Conservation (phyloP, 495 filamentous ascomycete species). For the Aspergillus cavernicola region DNA sequence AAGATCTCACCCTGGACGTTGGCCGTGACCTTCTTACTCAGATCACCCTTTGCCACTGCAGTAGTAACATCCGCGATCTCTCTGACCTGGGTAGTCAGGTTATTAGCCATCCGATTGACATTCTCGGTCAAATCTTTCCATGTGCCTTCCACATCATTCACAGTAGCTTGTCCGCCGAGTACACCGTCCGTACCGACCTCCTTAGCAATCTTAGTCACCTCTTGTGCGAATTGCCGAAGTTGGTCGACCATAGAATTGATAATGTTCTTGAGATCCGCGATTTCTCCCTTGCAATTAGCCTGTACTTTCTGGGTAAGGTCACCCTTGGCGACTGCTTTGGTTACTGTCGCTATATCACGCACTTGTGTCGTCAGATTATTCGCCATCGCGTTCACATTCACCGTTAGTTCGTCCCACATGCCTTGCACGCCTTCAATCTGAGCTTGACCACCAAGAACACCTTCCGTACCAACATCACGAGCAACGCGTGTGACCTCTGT, state of each 20-base stretch:
- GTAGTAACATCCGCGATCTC: slow-evolving; percentile 98
- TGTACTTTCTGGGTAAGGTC: slow-evolving; percentile 96
- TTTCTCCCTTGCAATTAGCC: slow-evolving; percentile 95
- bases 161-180: slow-evolving; percentile 91
- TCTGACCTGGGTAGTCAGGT: slow-evolving; percentile 94
- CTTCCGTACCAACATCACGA: slow-evolving; percentile 94
- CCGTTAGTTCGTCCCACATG: slow-evolving; percentile 95
- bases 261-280: slow-evolving; percentile 90
- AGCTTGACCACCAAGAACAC: slow-evolving; percentile 93
- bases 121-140: slow-evolving; percentile 98
- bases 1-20: slow-evolving; percentile 96
- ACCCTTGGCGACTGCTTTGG: slow-evolving; percentile 95
- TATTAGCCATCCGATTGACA: slow-evolving; percentile 99
- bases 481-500: slow-evolving; percentile 96
- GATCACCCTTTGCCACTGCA: slow-evolving; percentile 89
- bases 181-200: slow-evolving; percentile 97
- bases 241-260: slow-evolving; percentile 99
- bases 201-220: slow-evolving; percentile 96
- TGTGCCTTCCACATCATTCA: slow-evolving; percentile 95
- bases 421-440: slow-evolving; percentile 84
- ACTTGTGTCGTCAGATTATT: slow-evolving; percentile 97
- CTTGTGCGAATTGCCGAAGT: slow-evolving; percentile 91
- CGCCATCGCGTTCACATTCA: slow-evolving; percentile 98
- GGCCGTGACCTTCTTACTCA: slow-evolving; percentile 93
- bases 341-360: slow-evolving; percentile 96